phyloP scores from a whole-genome alignment of 306 rosid genomes.

The peach (Prunus persica) region Prunus_persica_NCBIv2 NC_034015.1:18770501-18771000 shows the following conservation, averaged over 20 bases:
- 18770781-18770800: not conserved
- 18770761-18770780: not conserved
- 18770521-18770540: not conserved
- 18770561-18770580: not conserved
- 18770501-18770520: not conserved
- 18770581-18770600: not conserved
- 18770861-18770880: conserved; percentile 19
- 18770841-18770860: not conserved
- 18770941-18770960: conserved; percentile 44
- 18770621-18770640: not conserved
- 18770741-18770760: not conserved
- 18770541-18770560: not conserved
- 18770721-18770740: not conserved
- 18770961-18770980: conserved; percentile 45
- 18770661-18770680: not conserved
- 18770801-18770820: not conserved
- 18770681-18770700: not conserved
- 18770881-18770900: conserved; percentile 43
- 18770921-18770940: conserved; percentile 45
- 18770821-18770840: conserved; percentile 8
- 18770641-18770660: not conserved
- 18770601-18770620: not conserved
- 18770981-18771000: conserved; percentile 38
- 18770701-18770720: not conserved
- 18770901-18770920: conserved; percentile 57